These are phyloP conservation scores for Ploettnerulaceae sp. DNA, from an alignment of 2,329 filamentous ascomycete genomes.

Conservation along the genomic window DNA sequence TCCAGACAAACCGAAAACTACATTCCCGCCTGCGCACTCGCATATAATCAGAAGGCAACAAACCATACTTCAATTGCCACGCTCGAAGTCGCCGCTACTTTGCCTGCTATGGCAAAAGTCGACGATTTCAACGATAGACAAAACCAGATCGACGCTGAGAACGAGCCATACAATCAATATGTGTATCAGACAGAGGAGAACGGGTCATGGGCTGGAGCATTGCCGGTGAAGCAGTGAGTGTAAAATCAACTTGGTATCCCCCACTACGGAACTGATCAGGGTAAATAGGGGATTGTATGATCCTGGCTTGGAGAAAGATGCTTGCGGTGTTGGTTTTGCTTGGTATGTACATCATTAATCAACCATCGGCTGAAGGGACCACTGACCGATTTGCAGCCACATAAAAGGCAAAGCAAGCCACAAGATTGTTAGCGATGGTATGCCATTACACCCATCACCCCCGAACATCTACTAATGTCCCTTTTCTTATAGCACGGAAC, in stretches of 20 bases:
- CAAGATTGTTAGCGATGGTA: conserved; percentile 98
- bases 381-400: conserved; percentile 54
- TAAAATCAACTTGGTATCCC: background rate
- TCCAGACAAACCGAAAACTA: conserved; percentile 7
- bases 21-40: conserved; percentile 2
- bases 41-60: conserved; percentile 4
- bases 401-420: conserved; percentile 97
- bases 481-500: conserved; percentile 62
- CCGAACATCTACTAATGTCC: conserved; percentile 33
- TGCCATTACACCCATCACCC: conserved; percentile 17
- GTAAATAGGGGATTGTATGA: conserved; percentile 77
- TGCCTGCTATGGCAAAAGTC: conserved; percentile 65
- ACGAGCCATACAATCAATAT: conserved; percentile 63
- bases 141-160: conserved; percentile 54
- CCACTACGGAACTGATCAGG: conserved; percentile 9
- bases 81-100: conserved; percentile 34
- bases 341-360: conserved; percentile 58
- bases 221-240: conserved; percentile 85
- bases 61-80: background rate
- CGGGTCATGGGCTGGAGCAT: conserved; percentile 83
- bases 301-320: conserved; percentile 95
- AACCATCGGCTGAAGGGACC: background rate
- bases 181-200: conserved; percentile 86
- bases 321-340: conserved; percentile 97
- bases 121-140: conserved; percentile 66